Percentiles rank a stretch among this genome's conserved stretches.
phyloP scores from a whole-genome alignment of 345 rosid genomes.

The Linum trigynum region DNA sequence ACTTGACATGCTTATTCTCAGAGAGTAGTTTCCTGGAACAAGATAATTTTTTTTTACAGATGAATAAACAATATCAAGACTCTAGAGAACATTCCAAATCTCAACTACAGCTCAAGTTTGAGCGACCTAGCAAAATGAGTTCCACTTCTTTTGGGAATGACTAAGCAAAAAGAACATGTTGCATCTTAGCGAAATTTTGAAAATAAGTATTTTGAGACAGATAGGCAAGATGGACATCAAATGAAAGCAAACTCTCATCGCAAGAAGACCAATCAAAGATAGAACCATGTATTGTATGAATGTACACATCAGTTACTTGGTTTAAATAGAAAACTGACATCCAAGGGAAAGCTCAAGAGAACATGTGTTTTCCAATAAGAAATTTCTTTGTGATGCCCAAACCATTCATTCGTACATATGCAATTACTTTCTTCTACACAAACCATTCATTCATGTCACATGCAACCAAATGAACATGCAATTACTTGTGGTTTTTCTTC shows the following conservation, averaged over 20 bases:
- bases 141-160: too few species aligned
- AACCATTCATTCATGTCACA: not conserved
- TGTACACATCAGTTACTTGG: not conserved
- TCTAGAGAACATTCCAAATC: not conserved
- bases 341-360: not conserved
- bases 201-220: not conserved
- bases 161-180: not conserved
- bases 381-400: not conserved
- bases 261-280: too few species aligned
- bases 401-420: not conserved
- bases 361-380: not conserved
- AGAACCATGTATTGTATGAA: not conserved
- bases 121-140: too few species aligned
- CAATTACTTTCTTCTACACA: not conserved
- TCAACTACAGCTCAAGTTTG: too few species aligned
- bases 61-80: not conserved
- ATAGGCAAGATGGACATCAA: not conserved
- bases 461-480: slow-evolving; percentile 9
- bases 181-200: too few species aligned
- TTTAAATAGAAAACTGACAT: too few species aligned
- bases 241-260: not conserved
- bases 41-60: not conserved
- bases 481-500: slow-evolving; percentile 88
- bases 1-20: slow-evolving; percentile 92
- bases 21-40: slow-evolving; percentile 66